phyloP scores from a whole-genome alignment of 2,329 filamentous ascomycete genomes.

The Beauveria rudraprayagi region DNA sequence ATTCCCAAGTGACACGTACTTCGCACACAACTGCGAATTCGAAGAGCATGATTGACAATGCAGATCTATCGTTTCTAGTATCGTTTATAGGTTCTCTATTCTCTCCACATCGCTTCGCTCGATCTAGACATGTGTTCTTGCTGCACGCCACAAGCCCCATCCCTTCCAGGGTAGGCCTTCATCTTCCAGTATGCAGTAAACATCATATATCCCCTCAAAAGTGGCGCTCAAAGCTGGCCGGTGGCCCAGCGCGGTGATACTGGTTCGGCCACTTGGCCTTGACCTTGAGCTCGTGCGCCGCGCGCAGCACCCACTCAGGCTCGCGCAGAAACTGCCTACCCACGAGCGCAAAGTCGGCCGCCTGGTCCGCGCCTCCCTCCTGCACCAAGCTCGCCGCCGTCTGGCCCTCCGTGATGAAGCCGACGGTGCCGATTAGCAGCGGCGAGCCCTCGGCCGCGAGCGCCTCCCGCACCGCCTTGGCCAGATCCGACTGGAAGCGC shows the following conservation, averaged over 20 bases:
- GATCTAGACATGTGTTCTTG: too few species aligned
- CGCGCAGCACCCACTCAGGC: slow-evolving; percentile 66
- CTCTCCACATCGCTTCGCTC: too few species aligned
- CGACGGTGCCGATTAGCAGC: slow-evolving; percentile 66
- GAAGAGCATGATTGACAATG: not conserved
- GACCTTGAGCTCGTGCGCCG: slow-evolving; percentile 64
- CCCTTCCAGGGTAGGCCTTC: not conserved
- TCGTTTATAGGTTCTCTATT: too few species aligned
- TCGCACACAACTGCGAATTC: not conserved
- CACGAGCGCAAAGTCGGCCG: slow-evolving; percentile 60
- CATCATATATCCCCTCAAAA: not conserved
- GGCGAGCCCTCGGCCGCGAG: slow-evolving; percentile 37
- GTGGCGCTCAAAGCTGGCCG: not conserved
- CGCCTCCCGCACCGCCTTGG: slow-evolving; percentile 44
- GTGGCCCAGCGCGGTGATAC: slow-evolving; percentile 34
- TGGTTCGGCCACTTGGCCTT: slow-evolving; percentile 66
- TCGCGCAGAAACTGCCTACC: slow-evolving; percentile 76
- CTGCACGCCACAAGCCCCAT: not conserved
- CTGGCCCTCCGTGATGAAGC: slow-evolving; percentile 60
- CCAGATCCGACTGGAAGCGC: slow-evolving; percentile 60
- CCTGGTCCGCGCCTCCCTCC: slow-evolving; percentile 35
- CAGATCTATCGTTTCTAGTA: not conserved
- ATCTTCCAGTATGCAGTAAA: too few species aligned
- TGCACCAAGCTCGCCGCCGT: slow-evolving; percentile 55
- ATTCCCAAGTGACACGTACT: not conserved